A percentile compares a stretch with the other conserved stretches of the same genome.
Conservation (phyloP, 768 basidiomycete species). For the Scleroderma bovista region DNA sequence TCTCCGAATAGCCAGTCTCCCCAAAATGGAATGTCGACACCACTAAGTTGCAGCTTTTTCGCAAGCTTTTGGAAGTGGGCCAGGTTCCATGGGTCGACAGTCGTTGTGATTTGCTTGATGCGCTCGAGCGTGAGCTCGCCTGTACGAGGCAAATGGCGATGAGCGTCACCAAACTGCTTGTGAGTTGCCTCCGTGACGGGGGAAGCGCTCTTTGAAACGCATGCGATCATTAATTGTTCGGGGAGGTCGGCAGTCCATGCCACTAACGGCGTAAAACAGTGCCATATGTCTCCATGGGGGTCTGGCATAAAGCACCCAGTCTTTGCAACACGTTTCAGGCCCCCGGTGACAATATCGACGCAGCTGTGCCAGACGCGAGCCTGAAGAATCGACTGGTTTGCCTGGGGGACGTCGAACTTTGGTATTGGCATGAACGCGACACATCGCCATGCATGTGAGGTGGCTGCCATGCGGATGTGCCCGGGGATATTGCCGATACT, state of each 20-base stretch:
- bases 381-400: slow-evolving; percentile 19
- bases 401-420: slow-evolving; percentile 16
- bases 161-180: not conserved
- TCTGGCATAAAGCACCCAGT: slow-evolving; percentile 25
- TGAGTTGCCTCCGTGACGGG: not conserved
- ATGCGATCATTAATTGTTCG: not conserved
- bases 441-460: slow-evolving; percentile 19
- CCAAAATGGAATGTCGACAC: not conserved
- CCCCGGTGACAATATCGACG: slow-evolving; percentile 25
- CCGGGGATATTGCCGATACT: not conserved
- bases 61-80: not conserved
- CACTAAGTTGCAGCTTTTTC: not conserved
- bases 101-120: not conserved
- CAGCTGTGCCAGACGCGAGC: slow-evolving; percentile 25
- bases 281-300: slow-evolving; percentile 1
- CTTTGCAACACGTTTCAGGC: slow-evolving; percentile 24
- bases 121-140: not conserved
- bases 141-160: not conserved
- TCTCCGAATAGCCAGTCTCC: not conserved
- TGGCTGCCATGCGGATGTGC: not conserved
- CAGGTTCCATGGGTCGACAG: not conserved
- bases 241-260: not conserved
- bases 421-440: slow-evolving; percentile 24
- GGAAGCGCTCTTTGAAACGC: not conserved
- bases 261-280: not conserved